Conservation (phyloP, 352 stramenopile genomes). For the Hyaloperonospora arabidopsidis region DNA sequence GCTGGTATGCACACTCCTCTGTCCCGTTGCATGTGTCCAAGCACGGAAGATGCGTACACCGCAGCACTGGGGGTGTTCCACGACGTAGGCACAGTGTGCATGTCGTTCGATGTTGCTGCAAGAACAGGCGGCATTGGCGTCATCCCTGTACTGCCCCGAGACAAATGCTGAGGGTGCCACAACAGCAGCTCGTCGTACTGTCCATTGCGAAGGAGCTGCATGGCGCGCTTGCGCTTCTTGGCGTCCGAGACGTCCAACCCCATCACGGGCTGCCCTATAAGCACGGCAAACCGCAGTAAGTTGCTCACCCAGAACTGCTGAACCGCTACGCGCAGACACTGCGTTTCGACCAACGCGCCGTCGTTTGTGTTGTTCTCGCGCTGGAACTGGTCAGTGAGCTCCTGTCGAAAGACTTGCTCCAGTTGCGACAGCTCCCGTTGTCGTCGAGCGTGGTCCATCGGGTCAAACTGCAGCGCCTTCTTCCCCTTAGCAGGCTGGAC, state of each 20-base stretch:
- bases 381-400: constrained; percentile 73
- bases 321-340: constrained; percentile 64
- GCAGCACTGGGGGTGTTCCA: constrained; percentile 17
- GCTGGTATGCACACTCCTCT: constrained; percentile 27
- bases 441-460: constrained; percentile 49
- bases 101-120: constrained; percentile 9
- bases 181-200: constrained; percentile 68
- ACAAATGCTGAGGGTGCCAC: constrained; percentile 36
- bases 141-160: constrained; percentile 31
- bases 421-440: constrained; percentile 66
- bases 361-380: constrained; percentile 81
- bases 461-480: constrained; percentile 64
- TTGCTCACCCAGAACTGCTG: constrained; percentile 83
- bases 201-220: constrained; percentile 69
- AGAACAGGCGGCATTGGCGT: constrained; percentile 32
- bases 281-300: constrained; percentile 77
- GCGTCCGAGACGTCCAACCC: constrained; percentile 68
- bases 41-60: constrained; percentile 22
- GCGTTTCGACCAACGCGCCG: constrained; percentile 57
- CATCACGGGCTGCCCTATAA: constrained; percentile 63
- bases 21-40: constrained; percentile 20
- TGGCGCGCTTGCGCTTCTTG: constrained; percentile 77
- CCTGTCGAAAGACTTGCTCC: constrained; percentile 71
- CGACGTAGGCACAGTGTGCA: constrained; percentile 6
- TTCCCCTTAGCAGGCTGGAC: constrained; percentile 56